Percentiles rank a stretch among this genome's conserved stretches.
phyloP scores from a whole-genome alignment of 768 basidiomycete genomes.

The Podaxis rugospora region DNA sequence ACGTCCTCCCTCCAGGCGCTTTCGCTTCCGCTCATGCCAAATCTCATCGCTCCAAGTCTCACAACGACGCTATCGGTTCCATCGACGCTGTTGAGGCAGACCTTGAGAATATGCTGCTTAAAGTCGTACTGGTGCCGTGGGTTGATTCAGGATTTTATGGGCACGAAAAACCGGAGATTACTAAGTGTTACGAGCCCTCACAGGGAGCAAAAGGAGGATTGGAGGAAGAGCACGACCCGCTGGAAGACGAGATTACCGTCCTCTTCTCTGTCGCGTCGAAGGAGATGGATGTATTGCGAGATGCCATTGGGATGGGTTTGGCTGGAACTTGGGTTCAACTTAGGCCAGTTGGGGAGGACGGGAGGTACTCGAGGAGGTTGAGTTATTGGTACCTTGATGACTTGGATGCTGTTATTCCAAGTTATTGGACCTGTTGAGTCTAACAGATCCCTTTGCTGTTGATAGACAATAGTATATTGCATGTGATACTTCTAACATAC shows the following conservation, averaged over 20 bases:
- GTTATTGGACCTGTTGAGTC: not conserved
- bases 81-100: not conserved
- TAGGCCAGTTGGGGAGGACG: not conserved
- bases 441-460: not conserved
- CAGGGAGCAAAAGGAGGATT: not conserved
- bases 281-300: not conserved
- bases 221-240: constrained; percentile 7
- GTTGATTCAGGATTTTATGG: not conserved
- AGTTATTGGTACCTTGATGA: constrained; percentile 3
- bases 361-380: not conserved
- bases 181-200: not conserved
- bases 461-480: no score
- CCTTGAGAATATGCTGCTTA: not conserved
- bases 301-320: constrained; percentile 4
- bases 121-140: not conserved
- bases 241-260: constrained; percentile 1
- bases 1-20: not conserved
- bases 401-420: constrained; percentile 1
- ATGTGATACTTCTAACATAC: no score
- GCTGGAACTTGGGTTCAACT: constrained; percentile 8
- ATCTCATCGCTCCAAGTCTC: not conserved
- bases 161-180: not conserved
- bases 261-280: not conserved
- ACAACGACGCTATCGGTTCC: not conserved
- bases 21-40: not conserved